Conservation (phyloP, 345 rosid species). For the Syzygium jambos region DNA sequence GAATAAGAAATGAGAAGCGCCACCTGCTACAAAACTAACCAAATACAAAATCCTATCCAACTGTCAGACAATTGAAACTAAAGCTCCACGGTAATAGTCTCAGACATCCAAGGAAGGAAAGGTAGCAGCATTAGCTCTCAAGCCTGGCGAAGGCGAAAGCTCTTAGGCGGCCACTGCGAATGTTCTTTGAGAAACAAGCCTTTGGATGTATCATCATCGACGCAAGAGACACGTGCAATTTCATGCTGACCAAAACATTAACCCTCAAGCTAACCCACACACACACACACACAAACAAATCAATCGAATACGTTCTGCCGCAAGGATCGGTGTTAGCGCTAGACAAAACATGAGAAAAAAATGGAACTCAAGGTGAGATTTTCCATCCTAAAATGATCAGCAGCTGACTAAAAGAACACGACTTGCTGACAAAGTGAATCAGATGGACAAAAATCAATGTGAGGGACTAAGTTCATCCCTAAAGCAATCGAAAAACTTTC, state of each 20-base stretch:
- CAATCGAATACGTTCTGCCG: neutral
- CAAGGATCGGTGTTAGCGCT: neutral
- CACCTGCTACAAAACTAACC: neutral
- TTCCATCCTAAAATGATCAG: neutral
- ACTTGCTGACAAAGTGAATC: neutral
- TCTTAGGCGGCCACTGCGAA: slow-evolving; percentile 88
- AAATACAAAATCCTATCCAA: neutral
- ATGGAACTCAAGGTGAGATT: neutral
- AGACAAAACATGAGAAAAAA: neutral
- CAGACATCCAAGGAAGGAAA: neutral
- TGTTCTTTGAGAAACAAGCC: slow-evolving; percentile 1
- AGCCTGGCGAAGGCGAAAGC: slow-evolving; percentile 61
- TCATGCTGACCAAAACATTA: neutral
- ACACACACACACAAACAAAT: neutral
- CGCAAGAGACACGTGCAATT: neutral
- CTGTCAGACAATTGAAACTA: neutral
- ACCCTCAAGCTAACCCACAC: neutral
- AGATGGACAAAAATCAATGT: neutral
- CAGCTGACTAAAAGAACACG: neutral
- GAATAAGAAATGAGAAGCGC: neutral
- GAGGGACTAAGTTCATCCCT: slow-evolving; percentile 6
- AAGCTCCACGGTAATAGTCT: too few species aligned
- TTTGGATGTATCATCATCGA: neutral
- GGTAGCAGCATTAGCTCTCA: slow-evolving; percentile 45
- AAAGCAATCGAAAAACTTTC: neutral